Evolutionary conservation across 1,284 basidiomycete genomes (phyloP), one percentile per base, ranked within the genome.

Genomic region (Pyrrhoderma lamaoense): DNA sequence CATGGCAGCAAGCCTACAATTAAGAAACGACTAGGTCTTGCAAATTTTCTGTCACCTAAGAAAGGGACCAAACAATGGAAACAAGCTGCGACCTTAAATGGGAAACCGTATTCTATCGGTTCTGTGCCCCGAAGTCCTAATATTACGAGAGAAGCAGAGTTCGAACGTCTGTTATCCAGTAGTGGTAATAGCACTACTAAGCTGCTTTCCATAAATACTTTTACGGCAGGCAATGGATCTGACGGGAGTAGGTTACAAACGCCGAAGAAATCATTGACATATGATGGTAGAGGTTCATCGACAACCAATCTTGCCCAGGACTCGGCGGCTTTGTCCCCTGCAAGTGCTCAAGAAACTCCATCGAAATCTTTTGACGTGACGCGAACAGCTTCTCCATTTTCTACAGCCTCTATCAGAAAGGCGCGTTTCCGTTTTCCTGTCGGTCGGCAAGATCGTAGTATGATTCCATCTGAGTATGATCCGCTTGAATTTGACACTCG

Each of bases 401-500:
- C 55, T 42, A 42, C 56, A 5, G 48, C 39, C 47, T 43, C 49
- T 3, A 25, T 48, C 18, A 45, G 38, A 27, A 47, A 47, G 14
- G 23, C 42, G 7, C 53, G 49, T 13, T 54, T 54, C 45, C 38
- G 57, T 45, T 18, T 60, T 57, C n/a, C 54, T 16, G 49, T 39
- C 5, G 37, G 31, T 3, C 36, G 49, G 4, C 38, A 48, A 38
- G 44, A 47, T 47, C 51, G 43, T 46, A 55, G 45, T 22, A 72
- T 71, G 18, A 62, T 70, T 8, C 84, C 84, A 23, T 76, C 84
- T 22, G 80, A 85, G 64, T 82, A 82, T 60, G 79, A 80, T 45
- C 72, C 72, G 7, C 76, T 89, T 38, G 85, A 88, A 52, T 89
- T 89, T 66, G 79, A 85, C 66, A 84, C 81, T 36, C 72, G 84